These are phyloP conservation scores for Auricularia auricula-judae DNA, from an alignment of 768 basidiomycete species.

Conservation along the genomic window DNA sequence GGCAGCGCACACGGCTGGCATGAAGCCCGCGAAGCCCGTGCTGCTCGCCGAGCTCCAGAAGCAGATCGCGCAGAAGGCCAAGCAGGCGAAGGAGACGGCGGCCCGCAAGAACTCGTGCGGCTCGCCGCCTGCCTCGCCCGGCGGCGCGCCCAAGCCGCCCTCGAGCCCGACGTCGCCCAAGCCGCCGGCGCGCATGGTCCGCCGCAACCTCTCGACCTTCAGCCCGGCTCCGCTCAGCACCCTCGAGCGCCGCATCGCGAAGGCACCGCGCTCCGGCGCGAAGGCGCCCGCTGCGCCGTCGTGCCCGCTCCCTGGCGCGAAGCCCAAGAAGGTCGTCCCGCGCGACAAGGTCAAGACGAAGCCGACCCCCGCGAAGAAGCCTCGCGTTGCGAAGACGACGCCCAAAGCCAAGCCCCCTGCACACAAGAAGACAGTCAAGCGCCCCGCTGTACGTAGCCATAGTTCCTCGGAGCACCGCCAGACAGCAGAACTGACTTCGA, in stretches of 20 bases:
- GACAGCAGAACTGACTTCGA: not conserved
- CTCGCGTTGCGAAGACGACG: not conserved
- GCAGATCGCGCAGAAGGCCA: not conserved
- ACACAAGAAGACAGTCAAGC: not conserved
- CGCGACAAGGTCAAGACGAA: not conserved
- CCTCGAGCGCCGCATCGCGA: not conserved
- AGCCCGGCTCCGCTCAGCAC: not conserved
- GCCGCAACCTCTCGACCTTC: not conserved
- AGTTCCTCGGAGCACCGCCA: not conserved
- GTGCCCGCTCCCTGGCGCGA: not conserved
- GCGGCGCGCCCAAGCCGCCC: not conserved
- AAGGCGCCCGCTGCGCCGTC: not conserved
- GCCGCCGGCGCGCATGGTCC: not conserved
- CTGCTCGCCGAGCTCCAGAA: not conserved
- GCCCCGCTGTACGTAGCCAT: not conserved
- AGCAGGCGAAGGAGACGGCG: not conserved
- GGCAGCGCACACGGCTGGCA: not conserved
- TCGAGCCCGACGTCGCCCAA: not conserved
- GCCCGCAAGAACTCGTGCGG: not conserved
- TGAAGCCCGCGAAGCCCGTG: not conserved
- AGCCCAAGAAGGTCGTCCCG: not conserved
- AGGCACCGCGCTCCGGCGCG: not conserved
- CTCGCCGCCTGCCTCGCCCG: not conserved
- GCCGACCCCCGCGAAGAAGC: not conserved
- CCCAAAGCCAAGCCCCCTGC: not conserved